Base-by-base conservation (phyloP, 2,329 filamentous ascomycete genomes). In the Grosmannia penicillata region DNA sequence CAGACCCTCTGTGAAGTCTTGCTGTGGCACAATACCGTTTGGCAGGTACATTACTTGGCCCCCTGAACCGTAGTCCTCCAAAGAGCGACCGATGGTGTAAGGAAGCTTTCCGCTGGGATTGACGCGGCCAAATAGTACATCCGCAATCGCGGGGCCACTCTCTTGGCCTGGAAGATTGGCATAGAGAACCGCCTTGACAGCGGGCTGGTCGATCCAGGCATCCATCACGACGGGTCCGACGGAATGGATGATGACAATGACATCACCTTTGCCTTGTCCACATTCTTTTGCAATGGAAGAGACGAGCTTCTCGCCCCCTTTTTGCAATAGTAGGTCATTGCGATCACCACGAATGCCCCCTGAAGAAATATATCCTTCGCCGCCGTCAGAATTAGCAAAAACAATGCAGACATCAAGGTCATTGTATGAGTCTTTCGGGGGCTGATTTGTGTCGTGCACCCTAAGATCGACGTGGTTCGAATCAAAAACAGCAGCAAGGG, bases 131-230 rank as follows among this genome's bases (percentile, higher is more conserved):
- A 89, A 83, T 2, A 94, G 61, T 1, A 94, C 68, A 47, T 93
- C 82, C 2, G 74, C 72, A 6, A 95, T 66, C 0, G 86, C 83
- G 44, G 82, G 79, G 8, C 87, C 87, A 30, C 81, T 86, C 54
- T 94, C 86, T 53, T 93, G 77, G 2, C 86, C 85, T 0, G 87
- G 87, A 1, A 94, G 64, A 49, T 93, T 82, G n/a, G 83, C 84
- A 39, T 91, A 69, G 2, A 94, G 53, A 1, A 93, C 77, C 0
- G 80, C 78, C 53, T 86, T 85, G 45, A 95, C 74, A 18, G 73
- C 75, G 1, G 82, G 75, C 1, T 83, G 60, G 37, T 89, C 74
- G 45, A 89, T 76, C 78, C 84, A 94, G 15, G 72, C 63, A 48
- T 94, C 85, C 40, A 94, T 56, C 2, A 89, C 59, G 3, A 93